phyloP scores from a whole-genome alignment of 331 rosid species.

The Stylosanthes scabra region DNA sequence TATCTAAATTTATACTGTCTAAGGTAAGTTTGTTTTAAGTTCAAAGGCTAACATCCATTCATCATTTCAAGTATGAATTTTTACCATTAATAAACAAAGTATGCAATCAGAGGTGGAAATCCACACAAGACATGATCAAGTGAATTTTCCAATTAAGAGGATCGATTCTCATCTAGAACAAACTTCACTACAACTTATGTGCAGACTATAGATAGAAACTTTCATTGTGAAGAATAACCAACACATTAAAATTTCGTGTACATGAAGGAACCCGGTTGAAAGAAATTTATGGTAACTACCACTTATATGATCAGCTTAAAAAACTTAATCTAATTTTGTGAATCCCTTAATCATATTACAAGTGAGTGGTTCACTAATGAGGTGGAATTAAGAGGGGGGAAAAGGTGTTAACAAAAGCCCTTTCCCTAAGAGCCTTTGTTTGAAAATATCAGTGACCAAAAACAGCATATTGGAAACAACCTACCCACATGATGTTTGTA shows the following conservation, averaged over 20 bases:
- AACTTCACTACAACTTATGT: conserved; percentile 11
- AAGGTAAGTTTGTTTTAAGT: conserved; percentile 6
- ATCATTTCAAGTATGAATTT: background rate
- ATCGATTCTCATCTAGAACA: background rate
- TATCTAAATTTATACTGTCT: background rate
- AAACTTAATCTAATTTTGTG: background rate
- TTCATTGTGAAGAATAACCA: conserved; percentile 6
- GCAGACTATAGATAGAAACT: background rate
- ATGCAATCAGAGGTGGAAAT: too few species aligned
- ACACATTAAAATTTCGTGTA: conserved; percentile 6
- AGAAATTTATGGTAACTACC: conserved; percentile 24
- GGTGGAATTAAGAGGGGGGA: too few species aligned
- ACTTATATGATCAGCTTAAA: background rate
- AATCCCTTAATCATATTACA: background rate
- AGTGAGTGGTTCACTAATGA: background rate
- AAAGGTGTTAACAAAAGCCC: background rate
- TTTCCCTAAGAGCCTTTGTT: background rate
- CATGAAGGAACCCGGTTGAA: conserved; percentile 3
- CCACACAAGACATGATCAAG: too few species aligned
- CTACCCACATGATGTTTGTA: conserved; percentile 9
- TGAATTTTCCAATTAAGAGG: too few species aligned
- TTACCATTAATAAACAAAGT: too few species aligned
- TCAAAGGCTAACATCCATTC: conserved; percentile 2
- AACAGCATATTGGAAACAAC: conserved; percentile 34
- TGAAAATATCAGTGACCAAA: conserved; percentile 35